Conservation (phyloP, 108 stramenopile species). For the Fragilaria crotonensis region DNA sequence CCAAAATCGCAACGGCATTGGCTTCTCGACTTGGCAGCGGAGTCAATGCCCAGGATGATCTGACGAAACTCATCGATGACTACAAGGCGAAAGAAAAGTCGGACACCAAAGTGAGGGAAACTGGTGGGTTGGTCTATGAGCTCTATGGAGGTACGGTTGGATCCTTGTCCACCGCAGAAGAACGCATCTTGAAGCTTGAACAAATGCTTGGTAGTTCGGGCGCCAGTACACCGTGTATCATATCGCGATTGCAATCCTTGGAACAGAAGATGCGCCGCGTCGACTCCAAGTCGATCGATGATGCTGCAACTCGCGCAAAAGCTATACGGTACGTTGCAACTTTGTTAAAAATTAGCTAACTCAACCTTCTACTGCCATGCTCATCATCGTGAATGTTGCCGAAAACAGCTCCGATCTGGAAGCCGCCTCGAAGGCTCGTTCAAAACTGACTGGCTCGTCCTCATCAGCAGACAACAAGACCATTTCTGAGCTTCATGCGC, state of each 20-base stretch:
- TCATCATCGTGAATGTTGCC: too few relatives aligned
- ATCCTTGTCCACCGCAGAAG: conserved; percentile 19
- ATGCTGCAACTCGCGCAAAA: conserved; percentile 44
- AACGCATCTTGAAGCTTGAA: conserved; percentile 37
- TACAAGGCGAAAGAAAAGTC: neutral
- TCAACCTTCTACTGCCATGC: neutral
- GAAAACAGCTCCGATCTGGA: conserved; percentile 36
- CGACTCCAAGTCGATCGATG: conserved; percentile 29
- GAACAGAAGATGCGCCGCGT: conserved; percentile 25
- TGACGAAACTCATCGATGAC: conserved; percentile 23
- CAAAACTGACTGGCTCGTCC: conserved; percentile 33
- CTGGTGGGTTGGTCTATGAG: conserved; percentile 32
- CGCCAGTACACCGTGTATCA: conserved; percentile 13
- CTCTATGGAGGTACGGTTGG: conserved; percentile 24
- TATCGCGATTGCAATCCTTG: conserved; percentile 37
- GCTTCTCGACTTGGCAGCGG: neutral
- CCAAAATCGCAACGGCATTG: neutral
- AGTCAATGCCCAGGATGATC: conserved; percentile 20
- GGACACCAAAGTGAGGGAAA: neutral
- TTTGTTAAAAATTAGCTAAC: conserved; percentile 1
- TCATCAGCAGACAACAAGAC: conserved; percentile 51
- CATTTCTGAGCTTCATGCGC: conserved; percentile 58
- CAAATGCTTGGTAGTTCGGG: conserved; percentile 6
- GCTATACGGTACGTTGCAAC: conserved; percentile 30
- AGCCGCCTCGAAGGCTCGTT: conserved; percentile 57